Conservation (phyloP, 371 early-diverging fungal species). For the Apophysomyces elegans region DNA sequence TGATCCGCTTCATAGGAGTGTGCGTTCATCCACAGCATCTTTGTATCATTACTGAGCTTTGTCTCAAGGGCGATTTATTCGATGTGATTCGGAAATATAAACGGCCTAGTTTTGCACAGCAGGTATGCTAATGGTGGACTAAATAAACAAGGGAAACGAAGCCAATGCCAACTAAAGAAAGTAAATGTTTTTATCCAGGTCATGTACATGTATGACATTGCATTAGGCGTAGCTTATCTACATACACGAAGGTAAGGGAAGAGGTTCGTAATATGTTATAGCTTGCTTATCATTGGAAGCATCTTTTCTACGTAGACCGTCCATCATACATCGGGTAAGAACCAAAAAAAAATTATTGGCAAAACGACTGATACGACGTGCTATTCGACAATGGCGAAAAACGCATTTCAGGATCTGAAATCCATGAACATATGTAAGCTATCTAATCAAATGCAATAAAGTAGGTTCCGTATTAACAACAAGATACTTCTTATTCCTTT, state of each 20-base stretch:
- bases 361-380: too few relatives aligned
- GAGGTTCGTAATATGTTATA: too few relatives aligned
- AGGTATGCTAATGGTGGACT: constrained; percentile 29
- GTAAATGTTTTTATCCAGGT: constrained; percentile 33
- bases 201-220: constrained; percentile 85
- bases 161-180: background rate
- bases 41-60: constrained; percentile 78
- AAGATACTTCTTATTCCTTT: too few relatives aligned
- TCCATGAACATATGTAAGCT: constrained; percentile 79
- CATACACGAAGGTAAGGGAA: constrained; percentile 52
- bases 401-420: constrained; percentile 68
- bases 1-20: constrained; percentile 77
- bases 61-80: constrained; percentile 76
- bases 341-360: background rate
- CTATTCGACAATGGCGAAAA: background rate
- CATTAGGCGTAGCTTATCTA: constrained; percentile 73
- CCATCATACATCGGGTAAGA: constrained; percentile 51
- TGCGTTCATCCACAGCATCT: constrained; percentile 69
- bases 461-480: too few relatives aligned
- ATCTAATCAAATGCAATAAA: background rate
- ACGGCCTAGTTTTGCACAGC: constrained; percentile 67
- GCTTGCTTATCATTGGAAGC: too few relatives aligned
- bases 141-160: background rate
- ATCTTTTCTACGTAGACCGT: constrained; percentile 29
- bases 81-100: constrained; percentile 72